Evolutionary conservation across 2,329 filamentous ascomycete species (phyloP).

Genomic region (Helminthosporium solani): DNA sequence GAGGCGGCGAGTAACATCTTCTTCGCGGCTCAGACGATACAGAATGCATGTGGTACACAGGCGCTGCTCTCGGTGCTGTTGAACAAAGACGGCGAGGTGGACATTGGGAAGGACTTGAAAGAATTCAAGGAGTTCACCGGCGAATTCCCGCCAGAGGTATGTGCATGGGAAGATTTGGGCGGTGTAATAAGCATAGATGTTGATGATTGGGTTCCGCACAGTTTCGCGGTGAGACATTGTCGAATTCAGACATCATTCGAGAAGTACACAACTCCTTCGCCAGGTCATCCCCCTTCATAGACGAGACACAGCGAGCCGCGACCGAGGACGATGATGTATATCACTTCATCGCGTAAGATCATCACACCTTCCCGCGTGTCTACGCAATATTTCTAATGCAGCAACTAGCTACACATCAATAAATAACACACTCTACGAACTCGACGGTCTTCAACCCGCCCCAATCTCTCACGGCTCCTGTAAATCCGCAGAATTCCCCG

Average conservation of each 20-base stretch:
- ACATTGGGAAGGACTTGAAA: slow-evolving; percentile 69
- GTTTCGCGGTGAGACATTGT: slow-evolving; percentile 68
- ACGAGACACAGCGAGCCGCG: slow-evolving; percentile 76
- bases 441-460: slow-evolving; percentile 90
- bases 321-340: slow-evolving; percentile 86
- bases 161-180: slow-evolving; percentile 17
- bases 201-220: slow-evolving; percentile 40
- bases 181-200: background rate
- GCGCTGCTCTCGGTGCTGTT: slow-evolving; percentile 88
- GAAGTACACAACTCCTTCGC: slow-evolving; percentile 88
- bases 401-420: slow-evolving; percentile 68
- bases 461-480: slow-evolving; percentile 87
- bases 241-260: slow-evolving; percentile 61
- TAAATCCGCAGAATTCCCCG: slow-evolving; percentile 68
- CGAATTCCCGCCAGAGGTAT: slow-evolving; percentile 66
- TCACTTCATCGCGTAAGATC: slow-evolving; percentile 79
- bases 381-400: background rate
- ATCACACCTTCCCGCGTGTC: background rate
- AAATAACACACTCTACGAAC: slow-evolving; percentile 80
- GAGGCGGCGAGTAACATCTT: slow-evolving; percentile 75
- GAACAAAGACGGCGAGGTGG: slow-evolving; percentile 72
- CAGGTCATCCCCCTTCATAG: slow-evolving; percentile 82
- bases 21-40: slow-evolving; percentile 96
- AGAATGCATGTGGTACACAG: slow-evolving; percentile 97
- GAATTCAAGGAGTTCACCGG: slow-evolving; percentile 89